A percentile compares a stretch with the other conserved stretches of the same genome.
Conservation (phyloP, 345 rosid species). For the Trapa bicornis region DNA sequence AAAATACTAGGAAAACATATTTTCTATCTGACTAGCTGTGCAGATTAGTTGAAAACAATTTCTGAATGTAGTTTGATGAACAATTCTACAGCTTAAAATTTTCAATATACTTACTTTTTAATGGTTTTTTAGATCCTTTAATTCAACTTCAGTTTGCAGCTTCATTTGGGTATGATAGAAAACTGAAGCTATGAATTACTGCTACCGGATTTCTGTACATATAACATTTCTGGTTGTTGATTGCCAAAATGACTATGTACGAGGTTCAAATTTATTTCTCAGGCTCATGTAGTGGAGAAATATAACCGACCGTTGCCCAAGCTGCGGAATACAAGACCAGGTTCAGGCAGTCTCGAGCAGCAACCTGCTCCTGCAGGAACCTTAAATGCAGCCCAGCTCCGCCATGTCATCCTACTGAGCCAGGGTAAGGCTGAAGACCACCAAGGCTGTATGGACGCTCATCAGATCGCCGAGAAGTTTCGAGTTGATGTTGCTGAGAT, state of each 20-base stretch:
- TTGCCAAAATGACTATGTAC: neutral
- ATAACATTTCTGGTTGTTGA: neutral
- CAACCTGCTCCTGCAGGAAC: constrained; percentile 55
- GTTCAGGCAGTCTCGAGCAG: constrained; percentile 51
- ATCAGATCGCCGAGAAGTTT: constrained; percentile 59
- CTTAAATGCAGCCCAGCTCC: constrained; percentile 59
- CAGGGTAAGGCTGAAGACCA: constrained; percentile 78
- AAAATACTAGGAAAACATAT: neutral
- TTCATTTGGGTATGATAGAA: neutral
- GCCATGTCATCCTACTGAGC: constrained; percentile 56
- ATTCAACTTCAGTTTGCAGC: neutral
- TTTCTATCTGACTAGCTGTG: neutral
- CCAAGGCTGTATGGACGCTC: constrained; percentile 42
- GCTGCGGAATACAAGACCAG: constrained; percentile 55
- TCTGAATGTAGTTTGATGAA: neutral
- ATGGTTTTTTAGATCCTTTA: neutral
- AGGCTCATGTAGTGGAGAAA: constrained; percentile 64
- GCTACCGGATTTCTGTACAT: neutral
- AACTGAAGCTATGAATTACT: neutral
- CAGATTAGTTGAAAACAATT: neutral
- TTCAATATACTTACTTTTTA: neutral
- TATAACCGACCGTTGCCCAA: constrained; percentile 68
- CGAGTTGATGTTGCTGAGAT: constrained; percentile 47
- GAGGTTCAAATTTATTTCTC: constrained; percentile 7
- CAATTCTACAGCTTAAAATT: neutral